Evolutionary conservation across 2,329 filamentous ascomycete species (phyloP).

Genomic region (Talaromyces sp.): DNA sequence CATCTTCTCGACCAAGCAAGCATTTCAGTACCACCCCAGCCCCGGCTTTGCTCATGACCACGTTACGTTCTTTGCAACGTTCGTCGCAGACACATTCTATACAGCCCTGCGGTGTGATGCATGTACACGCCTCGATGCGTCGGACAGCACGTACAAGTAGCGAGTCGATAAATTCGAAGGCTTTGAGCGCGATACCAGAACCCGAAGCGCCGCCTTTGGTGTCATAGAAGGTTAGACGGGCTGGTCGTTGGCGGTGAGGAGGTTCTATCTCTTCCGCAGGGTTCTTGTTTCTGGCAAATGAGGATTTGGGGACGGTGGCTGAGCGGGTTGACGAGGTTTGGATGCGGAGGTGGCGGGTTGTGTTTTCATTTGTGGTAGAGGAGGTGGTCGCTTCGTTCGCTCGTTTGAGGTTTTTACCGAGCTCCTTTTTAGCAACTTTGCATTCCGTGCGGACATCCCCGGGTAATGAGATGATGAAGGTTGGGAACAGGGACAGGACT

Average conservation of each 20-base stretch:
- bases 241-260: slow-evolving; percentile 70
- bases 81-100: slow-evolving; percentile 86
- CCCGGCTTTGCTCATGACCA: slow-evolving; percentile 91
- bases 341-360: neutral
- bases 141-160: slow-evolving; percentile 72
- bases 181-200: slow-evolving; percentile 83
- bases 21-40: slow-evolving; percentile 75
- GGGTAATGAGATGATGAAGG: slow-evolving; percentile 83
- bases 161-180: slow-evolving; percentile 85
- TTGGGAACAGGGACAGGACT: slow-evolving; percentile 79
- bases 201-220: slow-evolving; percentile 82
- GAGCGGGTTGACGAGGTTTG: slow-evolving; percentile 9
- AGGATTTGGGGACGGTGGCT: neutral
- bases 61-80: slow-evolving; percentile 77
- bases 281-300: neutral
- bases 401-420: slow-evolving; percentile 56
- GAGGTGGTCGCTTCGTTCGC: slow-evolving; percentile 24
- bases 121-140: slow-evolving; percentile 72
- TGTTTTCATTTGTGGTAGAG: neutral
- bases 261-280: slow-evolving; percentile 23
- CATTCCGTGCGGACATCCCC: slow-evolving; percentile 94
- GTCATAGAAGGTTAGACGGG: slow-evolving; percentile 89
- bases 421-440: slow-evolving; percentile 84
- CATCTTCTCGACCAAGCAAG: slow-evolving; percentile 71
- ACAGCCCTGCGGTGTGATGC: slow-evolving; percentile 66